Evolutionary conservation across 257 asterid species (phyloP).

Genomic region (Nicotiana sylvestris): DNA sequence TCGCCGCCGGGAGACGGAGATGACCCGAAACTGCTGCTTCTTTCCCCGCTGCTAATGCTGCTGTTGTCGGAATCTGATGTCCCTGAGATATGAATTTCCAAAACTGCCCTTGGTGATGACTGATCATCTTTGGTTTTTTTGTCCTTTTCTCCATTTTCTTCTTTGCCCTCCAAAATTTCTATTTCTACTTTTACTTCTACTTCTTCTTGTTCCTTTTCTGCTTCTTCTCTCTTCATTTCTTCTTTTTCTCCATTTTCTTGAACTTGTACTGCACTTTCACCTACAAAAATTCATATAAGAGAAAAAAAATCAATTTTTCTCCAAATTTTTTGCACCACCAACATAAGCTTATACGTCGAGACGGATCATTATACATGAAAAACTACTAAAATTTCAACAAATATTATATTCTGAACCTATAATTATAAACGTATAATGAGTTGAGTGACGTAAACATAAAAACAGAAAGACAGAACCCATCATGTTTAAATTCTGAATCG

Average conservation of each 20-base stretch:
- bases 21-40: conserved; percentile 36
- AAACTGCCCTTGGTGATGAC: conserved; percentile 72
- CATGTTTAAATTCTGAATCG: background rate
- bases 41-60: conserved; percentile 26
- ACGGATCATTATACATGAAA: background rate
- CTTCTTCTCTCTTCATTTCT: background rate
- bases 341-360: no score
- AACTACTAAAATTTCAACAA: background rate
- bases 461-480: background rate
- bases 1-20: conserved; percentile 20
- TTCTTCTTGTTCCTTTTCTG: conserved; percentile 5
- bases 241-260: conserved; percentile 5
- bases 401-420: background rate
- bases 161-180: background rate
- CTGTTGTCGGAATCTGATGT: conserved; percentile 37
- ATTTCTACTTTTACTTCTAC: background rate
- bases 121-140: conserved; percentile 20
- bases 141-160: background rate
- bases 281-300: conserved; percentile 8
- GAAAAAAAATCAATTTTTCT: background rate
- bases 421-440: background rate
- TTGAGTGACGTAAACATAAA: background rate
- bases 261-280: conserved; percentile 11
- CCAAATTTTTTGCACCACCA: background rate
- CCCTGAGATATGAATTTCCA: conserved; percentile 50